Evolutionary conservation across 1,284 basidiomycete species (phyloP).

Genomic region (Rhodotorula sp.): DNA sequence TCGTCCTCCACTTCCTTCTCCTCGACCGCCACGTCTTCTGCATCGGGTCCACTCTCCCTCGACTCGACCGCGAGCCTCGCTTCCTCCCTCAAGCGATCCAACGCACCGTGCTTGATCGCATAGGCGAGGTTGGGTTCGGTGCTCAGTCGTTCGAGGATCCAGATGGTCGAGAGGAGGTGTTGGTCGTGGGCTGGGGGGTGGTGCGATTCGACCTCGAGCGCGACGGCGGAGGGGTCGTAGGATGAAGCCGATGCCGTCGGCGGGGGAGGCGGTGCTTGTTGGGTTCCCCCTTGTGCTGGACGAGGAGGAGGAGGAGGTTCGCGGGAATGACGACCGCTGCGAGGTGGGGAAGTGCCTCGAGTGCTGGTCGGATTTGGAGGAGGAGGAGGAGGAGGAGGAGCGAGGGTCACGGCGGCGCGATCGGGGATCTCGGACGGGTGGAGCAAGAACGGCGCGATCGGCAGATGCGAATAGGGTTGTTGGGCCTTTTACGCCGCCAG

Average conservation of each 20-base stretch:
- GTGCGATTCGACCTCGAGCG: background rate
- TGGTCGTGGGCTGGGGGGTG: constrained; percentile 5
- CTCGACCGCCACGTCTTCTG: too few species aligned
- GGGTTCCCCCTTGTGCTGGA: background rate
- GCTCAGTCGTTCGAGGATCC: constrained; percentile 15
- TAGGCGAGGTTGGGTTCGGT: constrained; percentile 15
- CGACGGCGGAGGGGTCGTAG: background rate
- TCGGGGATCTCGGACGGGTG: constrained; percentile 7
- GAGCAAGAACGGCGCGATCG: constrained; percentile 31
- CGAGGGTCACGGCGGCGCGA: background rate
- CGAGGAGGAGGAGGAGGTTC: background rate
- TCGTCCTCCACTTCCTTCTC: constrained; percentile 8
- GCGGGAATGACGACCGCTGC: too few species aligned
- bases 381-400: background rate
- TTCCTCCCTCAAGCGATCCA: background rate
- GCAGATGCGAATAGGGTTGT: constrained; percentile 33
- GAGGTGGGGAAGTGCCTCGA: too few species aligned
- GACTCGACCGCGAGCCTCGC: background rate
- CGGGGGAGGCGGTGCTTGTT: background rate
- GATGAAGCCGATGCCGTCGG: background rate
- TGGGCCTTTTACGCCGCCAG: constrained; percentile 13
- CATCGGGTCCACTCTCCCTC: background rate
- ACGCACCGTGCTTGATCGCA: background rate
- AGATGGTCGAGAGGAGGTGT: constrained; percentile 12
- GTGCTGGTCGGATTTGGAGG: background rate